Evolutionary conservation across 805 yeast species (phyloP).

Genomic region (Barnettozyma pratensis): DNA sequence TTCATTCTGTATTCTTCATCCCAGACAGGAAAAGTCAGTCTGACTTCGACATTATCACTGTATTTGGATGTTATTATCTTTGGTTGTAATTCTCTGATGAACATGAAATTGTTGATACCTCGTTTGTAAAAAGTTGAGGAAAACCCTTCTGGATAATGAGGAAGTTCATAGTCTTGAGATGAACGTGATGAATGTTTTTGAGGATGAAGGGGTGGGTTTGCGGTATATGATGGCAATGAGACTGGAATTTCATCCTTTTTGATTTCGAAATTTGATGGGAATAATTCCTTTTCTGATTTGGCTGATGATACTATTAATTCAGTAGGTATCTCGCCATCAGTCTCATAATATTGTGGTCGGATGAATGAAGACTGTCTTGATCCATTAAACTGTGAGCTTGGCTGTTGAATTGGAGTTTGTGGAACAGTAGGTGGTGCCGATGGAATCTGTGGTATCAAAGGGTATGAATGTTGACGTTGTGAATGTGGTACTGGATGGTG

Average conservation of each 20-base stretch:
- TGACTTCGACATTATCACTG: slow-evolving; percentile 35
- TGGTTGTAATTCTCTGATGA: slow-evolving; percentile 44
- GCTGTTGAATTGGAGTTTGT: neutral
- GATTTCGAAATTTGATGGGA: neutral
- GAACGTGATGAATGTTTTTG: slow-evolving; percentile 3
- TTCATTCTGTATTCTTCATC: slow-evolving; percentile 27
- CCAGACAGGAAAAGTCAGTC: slow-evolving; percentile 34
- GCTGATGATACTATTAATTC: slow-evolving; percentile 3
- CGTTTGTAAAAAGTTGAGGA: slow-evolving; percentile 44
- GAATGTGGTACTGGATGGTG: neutral
- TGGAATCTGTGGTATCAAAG: neutral
- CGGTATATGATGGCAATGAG: slow-evolving; percentile 2
- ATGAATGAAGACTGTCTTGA: neutral
- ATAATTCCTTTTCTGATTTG: neutral
- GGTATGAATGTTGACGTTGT: neutral
- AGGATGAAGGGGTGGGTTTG: neutral
- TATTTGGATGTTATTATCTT: slow-evolving; percentile 38
- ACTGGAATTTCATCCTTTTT: slow-evolving; percentile 1
- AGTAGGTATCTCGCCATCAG: neutral
- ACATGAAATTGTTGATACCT: slow-evolving; percentile 46
- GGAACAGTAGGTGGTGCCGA: neutral
- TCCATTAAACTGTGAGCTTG: neutral
- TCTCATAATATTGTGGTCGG: neutral
- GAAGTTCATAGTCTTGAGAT: slow-evolving; percentile 13
- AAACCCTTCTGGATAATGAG: slow-evolving; percentile 41